Percentiles rank a stretch among this genome's conserved stretches.
Conservation (phyloP, 2,329 filamentous ascomycete species). For the Arachnopeziza araneosa region DNA sequence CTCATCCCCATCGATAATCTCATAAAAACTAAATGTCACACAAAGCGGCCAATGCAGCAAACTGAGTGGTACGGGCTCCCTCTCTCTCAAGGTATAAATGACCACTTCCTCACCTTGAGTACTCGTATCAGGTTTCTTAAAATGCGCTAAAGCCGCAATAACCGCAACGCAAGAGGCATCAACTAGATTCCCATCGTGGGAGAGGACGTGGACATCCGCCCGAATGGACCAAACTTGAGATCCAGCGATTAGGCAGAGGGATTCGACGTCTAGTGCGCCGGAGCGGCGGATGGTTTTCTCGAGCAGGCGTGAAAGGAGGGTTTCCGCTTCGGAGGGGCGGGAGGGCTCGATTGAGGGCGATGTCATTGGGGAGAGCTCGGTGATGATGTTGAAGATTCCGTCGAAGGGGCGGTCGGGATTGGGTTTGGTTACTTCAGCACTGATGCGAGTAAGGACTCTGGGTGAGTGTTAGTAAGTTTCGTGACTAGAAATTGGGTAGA, state of each 20-base stretch:
- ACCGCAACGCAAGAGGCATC: slow-evolving; percentile 83
- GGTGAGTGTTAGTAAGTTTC: not conserved
- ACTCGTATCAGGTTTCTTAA: slow-evolving; percentile 81
- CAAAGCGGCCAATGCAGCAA: slow-evolving; percentile 91
- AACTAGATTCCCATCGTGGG: slow-evolving; percentile 84
- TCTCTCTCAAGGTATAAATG: slow-evolving; percentile 76
- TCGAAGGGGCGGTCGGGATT: slow-evolving; percentile 3
- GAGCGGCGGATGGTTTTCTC: slow-evolving; percentile 94
- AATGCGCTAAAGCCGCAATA: slow-evolving; percentile 84
- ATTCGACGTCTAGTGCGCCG: slow-evolving; percentile 89
- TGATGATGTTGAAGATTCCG: slow-evolving; percentile 3
- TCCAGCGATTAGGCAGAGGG: slow-evolving; percentile 85
- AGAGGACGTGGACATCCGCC: slow-evolving; percentile 85
- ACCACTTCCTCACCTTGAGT: slow-evolving; percentile 81
- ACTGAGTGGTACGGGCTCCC: slow-evolving; percentile 83
- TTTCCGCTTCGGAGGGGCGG: slow-evolving; percentile 31
- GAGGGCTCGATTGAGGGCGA: slow-evolving; percentile 21
- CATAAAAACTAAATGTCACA: slow-evolving; percentile 80
- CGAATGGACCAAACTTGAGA: slow-evolving; percentile 88
- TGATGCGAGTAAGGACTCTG: slow-evolving; percentile 79
- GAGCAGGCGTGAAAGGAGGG: slow-evolving; percentile 38
- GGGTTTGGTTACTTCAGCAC: slow-evolving; percentile 61
- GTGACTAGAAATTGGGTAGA: not conserved
- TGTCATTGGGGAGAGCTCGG: slow-evolving; percentile 3
- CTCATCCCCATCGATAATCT: slow-evolving; percentile 45